Evolutionary conservation across 148 eudicot genomes (phyloP), one percentile per base, ranked within the genome.

Genomic region (Nepenthes gracilis): DNA sequence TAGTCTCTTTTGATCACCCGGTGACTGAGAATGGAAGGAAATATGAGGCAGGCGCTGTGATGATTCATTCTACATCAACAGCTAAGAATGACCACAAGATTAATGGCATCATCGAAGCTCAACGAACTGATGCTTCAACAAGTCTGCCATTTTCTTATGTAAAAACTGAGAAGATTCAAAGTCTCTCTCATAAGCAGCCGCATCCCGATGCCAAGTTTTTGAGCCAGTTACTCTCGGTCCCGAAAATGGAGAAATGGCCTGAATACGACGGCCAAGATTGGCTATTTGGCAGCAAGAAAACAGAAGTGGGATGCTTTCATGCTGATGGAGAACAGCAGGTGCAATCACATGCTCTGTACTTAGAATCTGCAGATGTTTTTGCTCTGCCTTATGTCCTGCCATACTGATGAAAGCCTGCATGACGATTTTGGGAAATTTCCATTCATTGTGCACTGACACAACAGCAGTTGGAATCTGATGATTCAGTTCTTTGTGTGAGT

Each of bases 351-450:
- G 81, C 74, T 54, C 52, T 75, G 1, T 56, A 36, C 14, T 23
- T 70, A 38, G 80, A 75, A 40, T 64, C 73, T 66, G 78, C 74
- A 4, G 79, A 78, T 66, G 63, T 78, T 53, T 64, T 54, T 66
- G 83, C 73, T 51, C 65, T 82, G 51, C 83, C 86, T 1, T 82
- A 73, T 45, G 86, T 82, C 55, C 69, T 78, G 61, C 86, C 83
- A 36, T 78, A 75, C 69, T 82, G 47, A 63, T 23, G 13, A 5
- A 10, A 50, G 59, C 12, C 33, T 11, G 54, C 13, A 50, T 4
- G n/a, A 52, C n/a, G 55, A 12, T n/a, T n/a, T 52, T 1, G 45
- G 6, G 4, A 40, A 8, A 23, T 23, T 23, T 23, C 45, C 45
- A 4, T 8, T 40, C 45, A 3, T 40, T 40, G 45, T 4, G 8